Evolutionary conservation across 108 stramenopile genomes (phyloP).

Genomic region (Chaetoceros muelleri): DNA sequence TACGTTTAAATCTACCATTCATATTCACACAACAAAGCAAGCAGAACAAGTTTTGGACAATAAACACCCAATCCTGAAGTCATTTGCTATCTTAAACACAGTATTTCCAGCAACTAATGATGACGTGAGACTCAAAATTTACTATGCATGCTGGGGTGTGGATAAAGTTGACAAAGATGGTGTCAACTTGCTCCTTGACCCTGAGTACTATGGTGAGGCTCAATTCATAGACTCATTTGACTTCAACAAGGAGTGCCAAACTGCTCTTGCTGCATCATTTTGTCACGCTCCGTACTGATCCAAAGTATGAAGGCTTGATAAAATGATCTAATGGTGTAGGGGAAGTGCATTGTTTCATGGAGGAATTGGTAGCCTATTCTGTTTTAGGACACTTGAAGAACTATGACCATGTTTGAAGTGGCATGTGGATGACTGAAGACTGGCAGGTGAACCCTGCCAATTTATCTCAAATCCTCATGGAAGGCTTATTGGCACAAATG

Average conservation of each 20-base stretch:
- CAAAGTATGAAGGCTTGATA: conserved; percentile 23
- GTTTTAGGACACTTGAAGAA: conserved; percentile 22
- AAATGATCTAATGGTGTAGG: conserved; percentile 27
- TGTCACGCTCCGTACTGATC: conserved; percentile 31
- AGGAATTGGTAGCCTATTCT: conserved; percentile 30
- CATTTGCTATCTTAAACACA: conserved; percentile 25
- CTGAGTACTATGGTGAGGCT: conserved; percentile 21
- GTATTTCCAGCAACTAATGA: conserved; percentile 26
- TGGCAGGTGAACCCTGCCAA: conserved; percentile 21
- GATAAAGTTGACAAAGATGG: conserved; percentile 31
- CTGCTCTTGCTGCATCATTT: conserved; percentile 13
- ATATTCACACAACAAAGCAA: conserved; percentile 21
- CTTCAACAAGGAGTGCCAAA: conserved; percentile 34
- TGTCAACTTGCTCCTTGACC: conserved; percentile 32
- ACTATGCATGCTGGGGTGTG: conserved; percentile 39
- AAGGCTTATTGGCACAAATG: conserved; percentile 17
- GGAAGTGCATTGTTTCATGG: conserved; percentile 30
- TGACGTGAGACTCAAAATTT: conserved; percentile 32
- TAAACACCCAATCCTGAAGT: conserved; percentile 38
- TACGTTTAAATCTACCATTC: conserved; percentile 17
- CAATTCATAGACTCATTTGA: conserved; percentile 18
- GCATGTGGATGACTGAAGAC: conserved; percentile 18
- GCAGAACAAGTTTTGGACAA: conserved; percentile 35
- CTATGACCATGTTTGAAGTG: conserved; percentile 24
- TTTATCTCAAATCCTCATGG: conserved; percentile 7